Percentiles rank a stretch among this genome's conserved stretches.
phyloP scores from a whole-genome alignment of 768 basidiomycete genomes.

The Auricularia cornea region DNA sequence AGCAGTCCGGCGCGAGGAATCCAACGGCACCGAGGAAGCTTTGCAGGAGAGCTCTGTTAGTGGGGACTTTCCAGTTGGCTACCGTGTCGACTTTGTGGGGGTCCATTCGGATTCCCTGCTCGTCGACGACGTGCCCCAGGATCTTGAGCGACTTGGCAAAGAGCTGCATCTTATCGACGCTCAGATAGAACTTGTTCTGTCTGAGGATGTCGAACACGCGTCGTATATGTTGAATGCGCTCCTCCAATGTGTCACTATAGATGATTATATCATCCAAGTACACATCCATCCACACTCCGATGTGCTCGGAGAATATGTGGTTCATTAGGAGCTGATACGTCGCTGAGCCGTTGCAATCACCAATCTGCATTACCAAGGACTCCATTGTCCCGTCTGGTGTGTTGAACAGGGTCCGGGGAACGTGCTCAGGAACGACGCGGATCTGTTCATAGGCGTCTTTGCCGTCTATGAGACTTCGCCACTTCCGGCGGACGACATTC shows the following conservation, averaged over 20 bases:
- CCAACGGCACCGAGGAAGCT: constrained; percentile 31
- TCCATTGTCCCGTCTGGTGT: constrained; percentile 11
- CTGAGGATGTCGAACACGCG: constrained; percentile 4
- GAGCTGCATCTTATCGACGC: constrained; percentile 3
- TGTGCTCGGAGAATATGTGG: constrained; percentile 7
- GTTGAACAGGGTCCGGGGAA: constrained; percentile 7
- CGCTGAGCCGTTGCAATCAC: constrained; percentile 10
- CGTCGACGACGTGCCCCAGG: constrained; percentile 20
- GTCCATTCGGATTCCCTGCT: constrained; percentile 21
- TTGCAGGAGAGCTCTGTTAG: constrained; percentile 19
- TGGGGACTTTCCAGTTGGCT: constrained; percentile 23
- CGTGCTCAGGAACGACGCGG: not conserved
- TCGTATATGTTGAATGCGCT: constrained; percentile 5
- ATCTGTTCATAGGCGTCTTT: constrained; percentile 18
- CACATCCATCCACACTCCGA: constrained; percentile 11
- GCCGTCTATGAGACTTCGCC: constrained; percentile 2
- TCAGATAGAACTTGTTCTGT: constrained; percentile 5
- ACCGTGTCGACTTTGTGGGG: constrained; percentile 19
- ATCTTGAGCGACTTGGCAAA: not conserved
- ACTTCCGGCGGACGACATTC: not conserved
- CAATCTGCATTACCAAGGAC: constrained; percentile 11
- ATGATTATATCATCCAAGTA: constrained; percentile 14
- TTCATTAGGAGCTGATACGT: constrained; percentile 11
- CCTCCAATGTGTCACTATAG: constrained; percentile 6
- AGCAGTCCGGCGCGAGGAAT: constrained; percentile 27